Evolutionary conservation across 306 rosid species (phyloP), one percentile per base, ranked within the genome.

Genomic region (Crataegus laevigata): DNA sequence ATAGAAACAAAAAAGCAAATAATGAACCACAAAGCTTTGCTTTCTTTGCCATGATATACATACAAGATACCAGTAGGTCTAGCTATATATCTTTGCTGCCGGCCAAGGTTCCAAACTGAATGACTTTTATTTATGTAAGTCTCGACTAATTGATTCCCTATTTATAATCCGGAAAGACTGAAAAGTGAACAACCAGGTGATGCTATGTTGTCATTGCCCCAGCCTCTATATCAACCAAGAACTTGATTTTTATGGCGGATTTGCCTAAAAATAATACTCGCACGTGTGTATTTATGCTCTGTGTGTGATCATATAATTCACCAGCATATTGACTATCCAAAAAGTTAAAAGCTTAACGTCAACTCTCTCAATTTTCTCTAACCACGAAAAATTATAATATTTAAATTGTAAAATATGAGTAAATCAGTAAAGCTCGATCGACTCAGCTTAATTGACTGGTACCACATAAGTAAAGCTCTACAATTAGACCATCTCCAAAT

Each of bases 171-270:
- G 11, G 55, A 52, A n/a, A 47, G 32, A 6, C n/a, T 12, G 50
- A 25, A 60, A 13, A 55, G 14, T 55, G 65, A 55, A 54, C 65
- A 54, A 71, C 4, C 43, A 30, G 62, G 19, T 69, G 60, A 47
- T 52, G 73, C 7, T 69, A 47, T 17, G 40, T 18, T 69, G 60
- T 51, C 74, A 51, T 34, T 19, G 74, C 51, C 29, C 74, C 45
- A 50, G 43, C 74, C 62, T 29, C 74, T 51, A 34, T 69, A 19
- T 69, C 51, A 28, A 5, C 74, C 22, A 51, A 5, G 60, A 68
- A 45, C 25, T 69, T 69, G 60, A 47, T 47, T 32, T 69, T 51
- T 69, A 22, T 11, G 74, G 74, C 62, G 74, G 74, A 51, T 69
- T 69, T 21, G 29, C 74, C 74, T 18, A 69, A 61, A 52, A 0